Evolutionary conservation across 768 basidiomycete genomes (phyloP), one percentile per base, ranked within the genome.

Genomic region (Bullera alba): DNA sequence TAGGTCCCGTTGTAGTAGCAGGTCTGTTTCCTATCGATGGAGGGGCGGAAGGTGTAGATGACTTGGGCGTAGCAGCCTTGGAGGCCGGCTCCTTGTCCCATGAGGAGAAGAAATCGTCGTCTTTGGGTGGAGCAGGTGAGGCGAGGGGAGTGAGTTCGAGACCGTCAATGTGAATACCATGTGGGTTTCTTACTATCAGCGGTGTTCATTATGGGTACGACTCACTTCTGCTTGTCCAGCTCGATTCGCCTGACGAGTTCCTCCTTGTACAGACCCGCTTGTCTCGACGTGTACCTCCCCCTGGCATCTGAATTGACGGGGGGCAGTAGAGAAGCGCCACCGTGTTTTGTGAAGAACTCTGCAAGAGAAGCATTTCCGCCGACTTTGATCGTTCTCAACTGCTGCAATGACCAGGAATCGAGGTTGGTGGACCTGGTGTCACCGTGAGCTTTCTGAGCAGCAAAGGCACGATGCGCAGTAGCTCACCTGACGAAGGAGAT

Each of bases 341-440:
- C 89, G 57, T 92, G 85, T 61, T 87, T 88, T 17, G 79, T 83
- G 71, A 93, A 91, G 75, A 91, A 99, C 3, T 92, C 90, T 4
- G 78, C 79, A 2, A 88, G 87, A 17, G 84, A 80, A 8, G 80
- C 78, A 73, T 99, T 99, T 0, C 95, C 95, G 35, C 89, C 93
- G 32, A 88, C 81, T 77, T 97, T 97, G 88, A 99, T 92, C 2
- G 82, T 87, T 28, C 95, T 86, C 41, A 99, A 78, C 75, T 99
- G 93, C 43, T 75, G 74, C 53, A 90, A 77, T 58, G 89, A 84
- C 95, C 95, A 99, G 53, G 80, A 82, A 73, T 99, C 95, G 38
- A 97, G 82, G 74, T 91, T 96, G 48, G 92, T 96, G 22, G 93
- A 97, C 57, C 92, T 92, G 72, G 12, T 32, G 2, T 12, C 26